Conservation (phyloP, 495 filamentous ascomycete species). For the Hypoxylon lienhwacheense region DNA sequence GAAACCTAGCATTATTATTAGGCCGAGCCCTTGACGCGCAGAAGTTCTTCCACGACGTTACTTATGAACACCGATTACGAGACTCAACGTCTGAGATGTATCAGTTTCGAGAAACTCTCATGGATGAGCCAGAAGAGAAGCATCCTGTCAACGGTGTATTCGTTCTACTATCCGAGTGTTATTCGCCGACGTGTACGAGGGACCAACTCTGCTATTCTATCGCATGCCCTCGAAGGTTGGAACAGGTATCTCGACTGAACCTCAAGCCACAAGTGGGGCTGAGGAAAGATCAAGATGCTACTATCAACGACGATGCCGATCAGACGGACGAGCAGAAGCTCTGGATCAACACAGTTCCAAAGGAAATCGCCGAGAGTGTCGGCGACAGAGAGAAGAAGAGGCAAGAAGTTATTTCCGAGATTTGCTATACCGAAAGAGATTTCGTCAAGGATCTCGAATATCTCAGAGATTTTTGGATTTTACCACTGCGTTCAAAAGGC, state of each 20-base stretch:
- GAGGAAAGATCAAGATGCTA: constrained; percentile 75
- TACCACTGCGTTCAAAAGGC: constrained; percentile 72
- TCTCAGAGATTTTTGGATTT: constrained; percentile 97
- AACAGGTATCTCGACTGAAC: constrained; percentile 92
- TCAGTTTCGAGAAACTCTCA: constrained; percentile 90
- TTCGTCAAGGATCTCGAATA: constrained; percentile 99
- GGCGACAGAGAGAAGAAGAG: constrained; percentile 93
- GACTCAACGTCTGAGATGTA: constrained; percentile 92
- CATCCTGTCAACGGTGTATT: constrained; percentile 93
- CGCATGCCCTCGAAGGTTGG: constrained; percentile 89
- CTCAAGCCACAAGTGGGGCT: constrained; percentile 87
- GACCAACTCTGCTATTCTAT: constrained; percentile 98
- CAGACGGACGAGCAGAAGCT: constrained; percentile 95
- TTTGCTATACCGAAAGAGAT: constrained; percentile 98
- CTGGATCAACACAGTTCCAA: constrained; percentile 98
- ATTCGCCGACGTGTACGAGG: constrained; percentile 93
- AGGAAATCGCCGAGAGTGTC: constrained; percentile 88
- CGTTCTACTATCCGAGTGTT: constrained; percentile 93
- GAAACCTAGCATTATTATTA: constrained; percentile 91
- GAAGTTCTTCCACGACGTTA: constrained; percentile 99
- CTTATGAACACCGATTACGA: constrained; percentile 92
- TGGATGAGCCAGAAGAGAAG: constrained; percentile 76
- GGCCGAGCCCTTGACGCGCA: constrained; percentile 94
- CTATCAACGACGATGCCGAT: constrained; percentile 74
- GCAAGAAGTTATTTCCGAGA: constrained; percentile 96